phyloP scores from a whole-genome alignment of 805 yeast species.

The Monosporozyma aerobia region DNA sequence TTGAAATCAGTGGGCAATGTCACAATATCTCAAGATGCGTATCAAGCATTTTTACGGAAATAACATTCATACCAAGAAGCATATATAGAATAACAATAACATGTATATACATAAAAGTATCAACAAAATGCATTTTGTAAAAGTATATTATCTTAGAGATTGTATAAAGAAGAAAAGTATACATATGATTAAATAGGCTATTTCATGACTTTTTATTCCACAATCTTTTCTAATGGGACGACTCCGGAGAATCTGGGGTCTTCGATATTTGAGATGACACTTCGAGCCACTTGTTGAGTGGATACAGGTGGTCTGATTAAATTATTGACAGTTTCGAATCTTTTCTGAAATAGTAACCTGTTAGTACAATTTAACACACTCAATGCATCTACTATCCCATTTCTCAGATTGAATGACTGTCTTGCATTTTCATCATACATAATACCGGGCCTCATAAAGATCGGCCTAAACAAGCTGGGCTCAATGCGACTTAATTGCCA shows the following conservation, averaged over 20 bases:
- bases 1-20: constrained; percentile 74
- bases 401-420: constrained; percentile 20
- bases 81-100: neutral
- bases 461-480: constrained; percentile 40
- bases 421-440: constrained; percentile 51
- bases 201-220: neutral
- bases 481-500: constrained; percentile 37
- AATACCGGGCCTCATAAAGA: constrained; percentile 72
- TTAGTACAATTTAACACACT: constrained; percentile 38
- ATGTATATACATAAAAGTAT: neutral
- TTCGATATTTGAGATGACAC: constrained; percentile 45
- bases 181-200: neutral
- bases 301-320: constrained; percentile 54
- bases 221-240: constrained; percentile 45
- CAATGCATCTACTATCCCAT: constrained; percentile 21
- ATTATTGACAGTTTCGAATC: constrained; percentile 34
- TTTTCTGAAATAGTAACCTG: constrained; percentile 26
- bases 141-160: neutral
- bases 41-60: constrained; percentile 63
- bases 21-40: constrained; percentile 73
- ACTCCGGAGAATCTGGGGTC: constrained; percentile 47
- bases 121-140: neutral
- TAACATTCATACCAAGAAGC: neutral
- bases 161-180: neutral
- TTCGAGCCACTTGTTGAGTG: constrained; percentile 58